Percentiles rank a stretch among this genome's conserved stretches.
phyloP scores from a whole-genome alignment of 164 flowering plant genomes.

The Santalum album region DNA sequence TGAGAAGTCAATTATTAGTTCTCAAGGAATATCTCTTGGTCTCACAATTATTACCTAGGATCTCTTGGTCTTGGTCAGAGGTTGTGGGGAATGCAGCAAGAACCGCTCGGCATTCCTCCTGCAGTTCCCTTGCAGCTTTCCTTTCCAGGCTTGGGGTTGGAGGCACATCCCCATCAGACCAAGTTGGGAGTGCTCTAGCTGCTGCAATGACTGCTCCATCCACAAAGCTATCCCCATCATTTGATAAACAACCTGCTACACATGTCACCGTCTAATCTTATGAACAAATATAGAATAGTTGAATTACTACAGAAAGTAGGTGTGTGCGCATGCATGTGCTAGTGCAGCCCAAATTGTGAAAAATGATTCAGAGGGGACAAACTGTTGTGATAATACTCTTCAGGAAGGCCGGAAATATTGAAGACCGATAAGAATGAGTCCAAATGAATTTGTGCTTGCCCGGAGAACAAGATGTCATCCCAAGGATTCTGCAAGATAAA shows the following conservation, averaged over 20 bases:
- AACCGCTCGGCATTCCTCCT: conserved; percentile 77
- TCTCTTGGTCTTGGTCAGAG: conserved; percentile 62
- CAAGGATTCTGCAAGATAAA: conserved; percentile 72
- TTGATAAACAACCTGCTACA: conserved; percentile 47
- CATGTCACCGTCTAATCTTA: not conserved
- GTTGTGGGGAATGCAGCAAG: conserved; percentile 76
- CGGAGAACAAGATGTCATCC: conserved; percentile 72
- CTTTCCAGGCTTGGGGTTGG: conserved; percentile 69
- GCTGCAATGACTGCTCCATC: conserved; percentile 97
- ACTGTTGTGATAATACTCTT: conserved; percentile 80
- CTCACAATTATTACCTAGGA: conserved; percentile 63
- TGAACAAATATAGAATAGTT: not conserved
- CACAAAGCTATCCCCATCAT: conserved; percentile 50
- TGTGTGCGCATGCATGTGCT: not conserved
- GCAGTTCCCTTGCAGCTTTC: conserved; percentile 68
- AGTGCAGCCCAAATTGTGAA: not conserved
- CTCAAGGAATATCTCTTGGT: too few species aligned
- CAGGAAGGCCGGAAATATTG: conserved; percentile 79
- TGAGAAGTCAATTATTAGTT: too few species aligned
- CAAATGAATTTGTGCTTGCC: conserved; percentile 62
- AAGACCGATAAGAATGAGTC: conserved; percentile 91
- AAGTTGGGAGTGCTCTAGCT: conserved; percentile 83
- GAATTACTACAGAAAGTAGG: not conserved
- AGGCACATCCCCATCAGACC: conserved; percentile 92
- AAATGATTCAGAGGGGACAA: conserved; percentile 14